These are phyloP conservation scores for Smittium mucronatum DNA, from an alignment of 371 early-diverging fungal genomes.

Conservation along the genomic window DNA sequence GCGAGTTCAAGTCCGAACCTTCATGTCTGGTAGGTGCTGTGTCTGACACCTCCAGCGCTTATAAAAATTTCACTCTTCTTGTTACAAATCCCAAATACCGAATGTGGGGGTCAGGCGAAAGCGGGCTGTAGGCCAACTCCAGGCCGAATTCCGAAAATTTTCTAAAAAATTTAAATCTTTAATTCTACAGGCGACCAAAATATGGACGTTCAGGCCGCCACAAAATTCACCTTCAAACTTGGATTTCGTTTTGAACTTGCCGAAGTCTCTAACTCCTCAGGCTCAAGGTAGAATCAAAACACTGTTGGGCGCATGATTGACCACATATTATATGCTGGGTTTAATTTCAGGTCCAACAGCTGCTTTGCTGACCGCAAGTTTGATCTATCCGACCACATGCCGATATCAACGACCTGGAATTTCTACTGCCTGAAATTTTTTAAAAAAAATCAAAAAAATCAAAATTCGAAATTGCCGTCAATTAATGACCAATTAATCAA, in stretches of 20 bases:
- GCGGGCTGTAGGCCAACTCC: background rate
- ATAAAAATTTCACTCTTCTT: background rate
- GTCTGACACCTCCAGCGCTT: background rate
- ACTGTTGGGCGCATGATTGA: conserved; percentile 2
- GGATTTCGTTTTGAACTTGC: background rate
- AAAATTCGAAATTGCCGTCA: background rate
- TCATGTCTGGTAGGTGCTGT: background rate
- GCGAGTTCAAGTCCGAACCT: background rate
- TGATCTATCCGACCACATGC: conserved; percentile 4
- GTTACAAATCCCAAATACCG: background rate
- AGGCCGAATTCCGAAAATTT: background rate
- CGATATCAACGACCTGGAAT: background rate
- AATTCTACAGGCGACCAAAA: background rate
- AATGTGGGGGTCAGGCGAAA: background rate
- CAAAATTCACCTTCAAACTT: background rate
- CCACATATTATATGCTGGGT: conserved; percentile 3
- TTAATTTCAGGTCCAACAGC: background rate
- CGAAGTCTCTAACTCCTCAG: background rate
- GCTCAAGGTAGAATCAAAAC: background rate
- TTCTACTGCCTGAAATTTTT: background rate
- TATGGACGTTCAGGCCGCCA: background rate
- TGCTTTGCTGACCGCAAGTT: background rate
- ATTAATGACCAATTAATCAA: background rate
- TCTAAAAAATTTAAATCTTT: background rate
- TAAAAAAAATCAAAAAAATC: background rate